phyloP scores from a whole-genome alignment of 345 rosid species.

The Turnera subulata region DNA sequence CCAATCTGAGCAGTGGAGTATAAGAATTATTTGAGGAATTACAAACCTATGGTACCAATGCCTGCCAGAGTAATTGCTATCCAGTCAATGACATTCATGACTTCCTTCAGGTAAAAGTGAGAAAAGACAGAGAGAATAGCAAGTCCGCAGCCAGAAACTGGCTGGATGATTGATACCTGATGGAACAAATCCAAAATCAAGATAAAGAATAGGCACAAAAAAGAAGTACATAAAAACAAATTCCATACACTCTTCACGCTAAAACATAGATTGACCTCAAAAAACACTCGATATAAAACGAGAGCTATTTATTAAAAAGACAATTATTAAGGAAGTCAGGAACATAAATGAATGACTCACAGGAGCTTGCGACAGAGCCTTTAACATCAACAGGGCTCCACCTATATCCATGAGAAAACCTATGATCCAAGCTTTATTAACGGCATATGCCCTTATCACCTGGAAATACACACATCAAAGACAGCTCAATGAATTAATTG shows the following conservation, averaged over 20 bases:
- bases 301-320: background rate
- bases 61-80: constrained; percentile 89
- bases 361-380: constrained; percentile 85
- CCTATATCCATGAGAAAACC: constrained; percentile 91
- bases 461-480: constrained; percentile 16
- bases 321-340: background rate
- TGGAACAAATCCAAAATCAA: constrained; percentile 14
- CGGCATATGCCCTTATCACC: constrained; percentile 81
- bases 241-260: no score
- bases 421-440: constrained; percentile 67
- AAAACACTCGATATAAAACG: constrained; percentile 3
- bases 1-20: background rate
- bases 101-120: constrained; percentile 90
- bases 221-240: no score
- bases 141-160: constrained; percentile 97
- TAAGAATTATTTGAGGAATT: constrained; percentile 16
- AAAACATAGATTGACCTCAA: background rate
- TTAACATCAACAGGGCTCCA: constrained; percentile 90
- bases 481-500: background rate
- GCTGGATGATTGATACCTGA: constrained; percentile 95
- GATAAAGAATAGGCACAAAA: constrained; percentile 3
- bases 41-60: constrained; percentile 90
- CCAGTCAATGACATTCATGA: constrained; percentile 94
- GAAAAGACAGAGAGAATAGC: constrained; percentile 89
- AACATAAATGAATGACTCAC: constrained; percentile 39